phyloP scores from a whole-genome alignment of 371 early-diverging fungal species.

The Lichtheimia corymbifera region DNA sequence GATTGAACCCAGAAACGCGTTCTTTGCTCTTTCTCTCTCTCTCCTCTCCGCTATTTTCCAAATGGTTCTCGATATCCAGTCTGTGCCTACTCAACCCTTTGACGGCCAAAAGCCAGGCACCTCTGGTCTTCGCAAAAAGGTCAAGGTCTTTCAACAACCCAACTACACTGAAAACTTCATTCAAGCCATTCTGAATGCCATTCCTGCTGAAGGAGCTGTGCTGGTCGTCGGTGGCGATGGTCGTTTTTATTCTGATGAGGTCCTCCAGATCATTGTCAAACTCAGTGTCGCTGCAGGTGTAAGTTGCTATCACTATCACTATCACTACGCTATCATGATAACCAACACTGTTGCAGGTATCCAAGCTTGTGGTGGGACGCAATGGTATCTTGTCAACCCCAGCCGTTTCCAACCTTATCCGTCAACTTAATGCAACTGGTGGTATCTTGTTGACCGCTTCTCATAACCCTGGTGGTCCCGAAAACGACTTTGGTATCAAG shows the following conservation, averaged over 20 bases:
- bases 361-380: constrained; percentile 88
- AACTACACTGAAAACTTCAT: constrained; percentile 97
- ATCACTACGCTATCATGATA: background rate
- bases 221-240: constrained; percentile 98
- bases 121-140: constrained; percentile 93
- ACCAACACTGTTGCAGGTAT: constrained; percentile 49
- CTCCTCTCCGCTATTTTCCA: constrained; percentile 7
- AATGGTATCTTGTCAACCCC: constrained; percentile 96
- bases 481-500: constrained; percentile 98
- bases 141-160: constrained; percentile 91
- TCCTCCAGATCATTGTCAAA: constrained; percentile 86
- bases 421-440: constrained; percentile 84
- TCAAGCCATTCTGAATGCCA: constrained; percentile 80
- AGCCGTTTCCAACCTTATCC: constrained; percentile 94
- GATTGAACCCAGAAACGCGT: background rate
- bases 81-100: constrained; percentile 69
- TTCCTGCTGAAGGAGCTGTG: constrained; percentile 80
- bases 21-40: constrained; percentile 10
- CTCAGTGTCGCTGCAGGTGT: constrained; percentile 89
- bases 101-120: constrained; percentile 98
- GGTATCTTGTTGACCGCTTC: constrained; percentile 96
- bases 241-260: constrained; percentile 85
- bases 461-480: constrained; percentile 98
- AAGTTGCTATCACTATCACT: constrained; percentile 18
- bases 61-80: constrained; percentile 41